These are phyloP conservation scores for Apiospora kogelbergensis DNA, from an alignment of 2,329 filamentous ascomycete genomes.

Conservation along the genomic window DNA sequence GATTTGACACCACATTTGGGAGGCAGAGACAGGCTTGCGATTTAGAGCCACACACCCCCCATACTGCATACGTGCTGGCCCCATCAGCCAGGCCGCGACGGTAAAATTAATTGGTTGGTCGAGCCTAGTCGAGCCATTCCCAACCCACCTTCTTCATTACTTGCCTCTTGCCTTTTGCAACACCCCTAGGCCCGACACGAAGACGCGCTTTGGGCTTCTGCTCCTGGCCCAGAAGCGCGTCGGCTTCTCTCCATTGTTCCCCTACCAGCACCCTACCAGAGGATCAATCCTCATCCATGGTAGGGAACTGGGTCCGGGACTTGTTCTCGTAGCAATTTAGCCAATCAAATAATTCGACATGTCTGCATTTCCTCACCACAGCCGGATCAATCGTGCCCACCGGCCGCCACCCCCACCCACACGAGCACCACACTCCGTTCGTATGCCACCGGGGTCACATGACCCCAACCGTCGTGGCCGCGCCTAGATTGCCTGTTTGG, in stretches of 20 bases:
- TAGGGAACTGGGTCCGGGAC: background rate
- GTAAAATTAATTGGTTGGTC: background rate
- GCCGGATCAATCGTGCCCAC: background rate
- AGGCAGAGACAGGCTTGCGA: background rate
- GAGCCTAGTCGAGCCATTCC: no score
- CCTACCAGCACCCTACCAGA: no score
- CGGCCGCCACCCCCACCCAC: no score
- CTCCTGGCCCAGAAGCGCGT: background rate
- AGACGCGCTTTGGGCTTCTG: background rate
- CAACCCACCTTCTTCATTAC: no score
- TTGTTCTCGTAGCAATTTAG: background rate
- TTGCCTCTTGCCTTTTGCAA: background rate
- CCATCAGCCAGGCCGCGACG: background rate
- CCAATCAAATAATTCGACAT: slow-evolving; percentile 1
- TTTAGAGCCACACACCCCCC: slow-evolving; percentile 4
- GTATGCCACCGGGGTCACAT: background rate
- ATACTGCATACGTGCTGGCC: no score
- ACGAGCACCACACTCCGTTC: background rate
- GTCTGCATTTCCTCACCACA: background rate
- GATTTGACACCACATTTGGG: slow-evolving; percentile 41
- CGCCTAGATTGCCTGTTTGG: slow-evolving; percentile 5
- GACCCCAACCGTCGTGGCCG: background rate
- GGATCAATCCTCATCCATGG: background rate
- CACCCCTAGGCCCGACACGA: background rate
- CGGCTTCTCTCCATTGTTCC: background rate